These are phyloP conservation scores for Pezizomycotina sp. DNA, from an alignment of 2,329 filamentous ascomycete species.

Conservation along the genomic window DNA sequence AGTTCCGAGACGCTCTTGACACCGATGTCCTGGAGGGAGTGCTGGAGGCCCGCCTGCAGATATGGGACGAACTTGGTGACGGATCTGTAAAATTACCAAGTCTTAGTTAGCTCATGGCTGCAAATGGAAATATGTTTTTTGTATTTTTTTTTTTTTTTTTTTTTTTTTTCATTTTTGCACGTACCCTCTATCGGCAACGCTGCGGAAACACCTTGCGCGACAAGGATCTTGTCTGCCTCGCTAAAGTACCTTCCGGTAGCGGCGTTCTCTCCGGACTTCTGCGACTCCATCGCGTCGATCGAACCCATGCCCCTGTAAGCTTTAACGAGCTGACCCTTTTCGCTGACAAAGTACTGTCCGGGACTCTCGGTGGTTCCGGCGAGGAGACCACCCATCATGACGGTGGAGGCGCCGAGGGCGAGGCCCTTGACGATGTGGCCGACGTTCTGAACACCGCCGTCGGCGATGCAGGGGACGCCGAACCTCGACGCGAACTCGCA, in stretches of 20 bases:
- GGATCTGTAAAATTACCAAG: conserved; percentile 37
- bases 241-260: conserved; percentile 97
- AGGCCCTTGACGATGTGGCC: conserved; percentile 98
- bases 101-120: conserved; percentile 27
- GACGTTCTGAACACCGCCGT: conserved; percentile 95
- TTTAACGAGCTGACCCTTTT: conserved; percentile 95
- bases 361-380: conserved; percentile 96
- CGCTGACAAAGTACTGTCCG: conserved; percentile 87
- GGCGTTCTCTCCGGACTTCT: conserved; percentile 65
- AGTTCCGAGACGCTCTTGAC: conserved; percentile 63
- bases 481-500: conserved; percentile 79
- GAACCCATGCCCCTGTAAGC: conserved; percentile 97
- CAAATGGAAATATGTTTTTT: background rate
- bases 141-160: conserved; percentile 2
- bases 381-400: conserved; percentile 98
- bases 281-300: conserved; percentile 88
- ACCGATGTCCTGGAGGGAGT: conserved; percentile 92
- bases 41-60: conserved; percentile 85
- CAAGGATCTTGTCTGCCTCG: conserved; percentile 82
- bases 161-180: conserved; percentile 22
- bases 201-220: conserved; percentile 91
- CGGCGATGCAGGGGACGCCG: conserved; percentile 92
- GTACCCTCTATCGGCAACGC: conserved; percentile 57
- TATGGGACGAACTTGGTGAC: conserved; percentile 94
- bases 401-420: conserved; percentile 77